Evolutionary conservation across 305 asterid species (phyloP).

Genomic region (Solanum hybrid): DNA sequence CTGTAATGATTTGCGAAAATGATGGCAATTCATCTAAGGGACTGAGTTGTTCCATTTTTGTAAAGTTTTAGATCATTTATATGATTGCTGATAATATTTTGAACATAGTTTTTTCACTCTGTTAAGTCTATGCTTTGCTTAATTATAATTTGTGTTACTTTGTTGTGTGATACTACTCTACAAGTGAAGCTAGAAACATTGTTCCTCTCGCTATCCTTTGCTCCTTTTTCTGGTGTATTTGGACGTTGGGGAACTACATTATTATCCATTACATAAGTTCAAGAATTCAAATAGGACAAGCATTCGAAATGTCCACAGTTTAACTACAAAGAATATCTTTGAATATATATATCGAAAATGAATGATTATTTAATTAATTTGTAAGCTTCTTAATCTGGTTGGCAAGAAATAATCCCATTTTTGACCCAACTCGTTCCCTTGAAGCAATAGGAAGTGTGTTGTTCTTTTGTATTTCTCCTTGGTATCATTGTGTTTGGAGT

Average conservation of each 20-base stretch:
- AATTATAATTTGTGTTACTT: neutral
- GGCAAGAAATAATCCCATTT: slow-evolving; percentile 9
- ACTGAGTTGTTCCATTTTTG: slow-evolving; percentile 24
- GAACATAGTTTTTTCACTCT: neutral
- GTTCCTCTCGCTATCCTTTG: slow-evolving; percentile 51
- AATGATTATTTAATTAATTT: too few relatives aligned
- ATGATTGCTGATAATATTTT: neutral
- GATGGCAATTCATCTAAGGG: slow-evolving; percentile 46
- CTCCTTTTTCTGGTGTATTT: slow-evolving; percentile 9
- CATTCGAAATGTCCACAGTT: neutral
- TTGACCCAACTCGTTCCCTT: slow-evolving; percentile 50
- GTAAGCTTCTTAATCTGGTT: slow-evolving; percentile 53
- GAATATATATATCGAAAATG: neutral
- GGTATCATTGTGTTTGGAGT: slow-evolving; percentile 3
- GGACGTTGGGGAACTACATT: slow-evolving; percentile 45
- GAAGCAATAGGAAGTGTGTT: slow-evolving; percentile 34
- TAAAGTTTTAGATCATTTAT: neutral
- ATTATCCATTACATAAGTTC: neutral
- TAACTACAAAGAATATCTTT: neutral
- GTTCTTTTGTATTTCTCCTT: slow-evolving; percentile 3
- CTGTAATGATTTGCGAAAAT: slow-evolving; percentile 38
- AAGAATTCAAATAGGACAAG: neutral
- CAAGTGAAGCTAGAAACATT: slow-evolving; percentile 18
- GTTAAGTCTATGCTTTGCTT: neutral
- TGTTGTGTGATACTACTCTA: neutral